A percentile compares a stretch with the other conserved stretches of the same genome.
Evolutionary conservation across 345 rosid species (phyloP).

Genomic region (Arabidopsis suecica): DNA sequence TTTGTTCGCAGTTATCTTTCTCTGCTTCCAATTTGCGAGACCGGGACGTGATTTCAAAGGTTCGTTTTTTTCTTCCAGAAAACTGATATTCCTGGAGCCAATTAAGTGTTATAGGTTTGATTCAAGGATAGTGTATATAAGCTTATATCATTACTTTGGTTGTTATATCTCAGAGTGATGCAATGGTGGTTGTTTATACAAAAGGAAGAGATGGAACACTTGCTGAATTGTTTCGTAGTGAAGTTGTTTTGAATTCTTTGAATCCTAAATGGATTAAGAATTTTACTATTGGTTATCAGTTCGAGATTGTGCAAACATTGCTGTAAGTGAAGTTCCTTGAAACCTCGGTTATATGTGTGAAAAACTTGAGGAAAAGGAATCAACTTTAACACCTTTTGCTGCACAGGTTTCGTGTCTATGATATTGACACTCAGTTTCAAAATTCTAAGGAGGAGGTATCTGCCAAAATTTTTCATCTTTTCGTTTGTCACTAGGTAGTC

Average conservation of each 20-base stretch:
- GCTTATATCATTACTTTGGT: no score
- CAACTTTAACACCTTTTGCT: conserved; percentile 11
- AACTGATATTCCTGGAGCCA: background rate
- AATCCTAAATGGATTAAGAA: conserved; percentile 79
- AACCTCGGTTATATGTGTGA: background rate
- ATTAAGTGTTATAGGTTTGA: no score
- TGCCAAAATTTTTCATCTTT: background rate
- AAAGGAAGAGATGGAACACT: conserved; percentile 73
- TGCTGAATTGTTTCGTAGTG: conserved; percentile 71
- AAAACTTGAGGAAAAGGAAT: background rate
- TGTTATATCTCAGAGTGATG: conserved; percentile 73
- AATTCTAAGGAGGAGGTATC: conserved; percentile 73
- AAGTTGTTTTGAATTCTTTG: conserved; percentile 84
- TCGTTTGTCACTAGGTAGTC: background rate
- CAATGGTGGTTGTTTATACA: conserved; percentile 73
- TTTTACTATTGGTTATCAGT: conserved; percentile 57
- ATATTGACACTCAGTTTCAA: conserved; percentile 81
- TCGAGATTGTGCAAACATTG: conserved; percentile 79
- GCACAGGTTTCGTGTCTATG: conserved; percentile 74
- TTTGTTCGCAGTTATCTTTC: conserved; percentile 71
- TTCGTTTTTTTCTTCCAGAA: conserved; percentile 32
- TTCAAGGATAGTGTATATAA: no score
- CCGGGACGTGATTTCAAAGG: conserved; percentile 83
- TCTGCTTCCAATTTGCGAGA: conserved; percentile 79
- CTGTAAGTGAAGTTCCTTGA: conserved; percentile 69